Evolutionary conservation across 2,329 filamentous ascomycete species (phyloP).

Genomic region (Fusarium drepaniforme): DNA sequence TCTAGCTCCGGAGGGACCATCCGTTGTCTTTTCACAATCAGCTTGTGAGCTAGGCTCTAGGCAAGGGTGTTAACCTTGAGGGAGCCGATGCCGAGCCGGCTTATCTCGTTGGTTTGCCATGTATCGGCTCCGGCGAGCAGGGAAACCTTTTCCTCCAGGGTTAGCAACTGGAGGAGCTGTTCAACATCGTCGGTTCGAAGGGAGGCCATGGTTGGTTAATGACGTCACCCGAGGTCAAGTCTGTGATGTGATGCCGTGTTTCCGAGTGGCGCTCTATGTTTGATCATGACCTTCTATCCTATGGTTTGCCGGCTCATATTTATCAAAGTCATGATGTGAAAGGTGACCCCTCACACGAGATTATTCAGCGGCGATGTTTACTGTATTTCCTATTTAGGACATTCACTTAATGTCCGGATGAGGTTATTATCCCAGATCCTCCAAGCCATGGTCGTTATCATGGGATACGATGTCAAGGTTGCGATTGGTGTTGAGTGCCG

Average conservation of each 20-base stretch:
- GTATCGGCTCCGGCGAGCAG: constrained; percentile 16
- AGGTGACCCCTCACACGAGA: neutral
- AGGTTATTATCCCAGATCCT: neutral
- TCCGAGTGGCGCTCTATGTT: neutral
- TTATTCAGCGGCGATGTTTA: neutral
- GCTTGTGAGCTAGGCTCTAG: neutral
- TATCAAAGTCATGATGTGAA: neutral
- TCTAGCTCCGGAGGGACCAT: neutral
- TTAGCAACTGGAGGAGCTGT: neutral
- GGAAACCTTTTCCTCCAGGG: constrained; percentile 19
- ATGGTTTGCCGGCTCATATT: neutral
- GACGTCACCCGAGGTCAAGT: neutral
- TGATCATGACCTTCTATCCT: neutral
- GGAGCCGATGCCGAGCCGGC: constrained; percentile 16
- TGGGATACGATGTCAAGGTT: neutral
- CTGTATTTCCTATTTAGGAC: neutral
- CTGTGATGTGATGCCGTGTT: neutral
- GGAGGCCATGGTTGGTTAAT: neutral
- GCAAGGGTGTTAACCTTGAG: constrained; percentile 13
- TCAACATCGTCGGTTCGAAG: neutral
- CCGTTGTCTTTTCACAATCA: neutral
- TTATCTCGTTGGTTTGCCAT: constrained; percentile 20
- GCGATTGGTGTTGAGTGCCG: neutral
- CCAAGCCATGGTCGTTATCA: neutral
- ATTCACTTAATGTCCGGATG: neutral